phyloP scores from a whole-genome alignment of 371 early-diverging fungal species.

The Haplosporangium sp. region DNA sequence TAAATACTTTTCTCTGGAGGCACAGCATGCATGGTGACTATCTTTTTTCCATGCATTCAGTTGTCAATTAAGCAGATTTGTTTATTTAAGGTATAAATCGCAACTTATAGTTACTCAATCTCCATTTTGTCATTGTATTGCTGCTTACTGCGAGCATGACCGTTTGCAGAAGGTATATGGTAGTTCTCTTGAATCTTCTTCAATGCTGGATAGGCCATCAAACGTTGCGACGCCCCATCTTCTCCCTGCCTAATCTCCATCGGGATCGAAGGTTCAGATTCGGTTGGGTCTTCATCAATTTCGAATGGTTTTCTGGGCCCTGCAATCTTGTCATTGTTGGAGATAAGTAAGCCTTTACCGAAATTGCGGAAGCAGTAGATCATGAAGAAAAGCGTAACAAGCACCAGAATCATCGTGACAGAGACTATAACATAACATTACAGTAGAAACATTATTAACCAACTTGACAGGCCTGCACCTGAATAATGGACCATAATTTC shows the following conservation, averaged over 20 bases:
- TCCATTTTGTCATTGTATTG: slow-evolving; percentile 44
- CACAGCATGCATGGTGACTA: too few relatives aligned
- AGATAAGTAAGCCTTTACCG: slow-evolving; percentile 50
- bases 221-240: slow-evolving; percentile 25
- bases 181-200: slow-evolving; percentile 48
- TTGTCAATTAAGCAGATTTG: too few relatives aligned
- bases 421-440: slow-evolving; percentile 16
- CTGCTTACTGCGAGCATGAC: neutral
- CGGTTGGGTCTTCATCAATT: slow-evolving; percentile 46
- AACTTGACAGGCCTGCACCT: neutral
- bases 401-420: slow-evolving; percentile 45
- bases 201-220: slow-evolving; percentile 53
- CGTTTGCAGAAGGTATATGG: slow-evolving; percentile 14
- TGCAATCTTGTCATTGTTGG: slow-evolving; percentile 19
- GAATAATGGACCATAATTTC: neutral
- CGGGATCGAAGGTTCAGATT: slow-evolving; percentile 27
- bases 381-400: slow-evolving; percentile 47
- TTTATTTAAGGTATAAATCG: too few relatives aligned
- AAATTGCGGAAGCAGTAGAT: slow-evolving; percentile 54
- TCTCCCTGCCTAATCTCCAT: slow-evolving; percentile 17
- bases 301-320: slow-evolving; percentile 35
- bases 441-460: neutral
- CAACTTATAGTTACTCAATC: slow-evolving; percentile 18
- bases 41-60: too few relatives aligned
- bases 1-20: too few relatives aligned